Conservation (phyloP, 2,329 filamentous ascomycete species). For the Fusarium camptoceras region DNA sequence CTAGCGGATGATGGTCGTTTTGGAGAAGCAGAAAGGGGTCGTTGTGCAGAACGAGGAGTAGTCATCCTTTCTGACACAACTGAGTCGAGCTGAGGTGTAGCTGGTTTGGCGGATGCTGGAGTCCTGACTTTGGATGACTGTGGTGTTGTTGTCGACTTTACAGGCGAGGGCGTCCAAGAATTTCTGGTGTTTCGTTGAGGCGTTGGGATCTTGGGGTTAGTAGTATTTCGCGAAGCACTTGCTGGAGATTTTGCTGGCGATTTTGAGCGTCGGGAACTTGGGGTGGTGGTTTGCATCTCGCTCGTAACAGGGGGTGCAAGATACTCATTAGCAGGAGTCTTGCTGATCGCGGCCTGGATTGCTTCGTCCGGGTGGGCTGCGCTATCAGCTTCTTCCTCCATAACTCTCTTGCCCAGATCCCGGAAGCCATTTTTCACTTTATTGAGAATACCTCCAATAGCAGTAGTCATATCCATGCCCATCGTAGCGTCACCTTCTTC, state of each 20-base stretch:
- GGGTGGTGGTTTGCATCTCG: slow-evolving; percentile 47
- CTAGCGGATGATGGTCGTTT: slow-evolving; percentile 23
- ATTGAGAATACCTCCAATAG: slow-evolving; percentile 70
- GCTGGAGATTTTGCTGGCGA: slow-evolving; percentile 66
- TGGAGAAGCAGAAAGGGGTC: slow-evolving; percentile 38
- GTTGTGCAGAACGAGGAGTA: slow-evolving; percentile 22
- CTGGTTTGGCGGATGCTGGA: slow-evolving; percentile 43
- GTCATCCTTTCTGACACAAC: slow-evolving; percentile 19
- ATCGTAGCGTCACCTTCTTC: slow-evolving; percentile 50
- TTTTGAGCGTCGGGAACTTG: slow-evolving; percentile 67
- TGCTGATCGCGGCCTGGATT: slow-evolving; percentile 45
- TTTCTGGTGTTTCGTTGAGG: slow-evolving; percentile 47
- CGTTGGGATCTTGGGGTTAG: slow-evolving; percentile 55
- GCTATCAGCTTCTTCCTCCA: slow-evolving; percentile 68
- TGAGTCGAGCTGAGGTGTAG: slow-evolving; percentile 39
- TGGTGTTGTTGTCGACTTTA: slow-evolving; percentile 38
- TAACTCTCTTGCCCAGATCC: slow-evolving; percentile 63
- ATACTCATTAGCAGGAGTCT: slow-evolving; percentile 35
- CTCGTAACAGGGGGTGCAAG: slow-evolving; percentile 49
- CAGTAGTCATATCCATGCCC: slow-evolving; percentile 76
- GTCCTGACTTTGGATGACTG: slow-evolving; percentile 41
- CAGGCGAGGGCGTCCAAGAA: slow-evolving; percentile 44
- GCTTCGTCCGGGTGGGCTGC: slow-evolving; percentile 59
- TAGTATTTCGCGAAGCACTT: slow-evolving; percentile 62
- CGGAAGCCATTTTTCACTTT: slow-evolving; percentile 48